Evolutionary conservation across 148 eudicot genomes (phyloP), one percentile per base, ranked within the genome.

Genomic region (Fallopia convolvulus): DNA sequence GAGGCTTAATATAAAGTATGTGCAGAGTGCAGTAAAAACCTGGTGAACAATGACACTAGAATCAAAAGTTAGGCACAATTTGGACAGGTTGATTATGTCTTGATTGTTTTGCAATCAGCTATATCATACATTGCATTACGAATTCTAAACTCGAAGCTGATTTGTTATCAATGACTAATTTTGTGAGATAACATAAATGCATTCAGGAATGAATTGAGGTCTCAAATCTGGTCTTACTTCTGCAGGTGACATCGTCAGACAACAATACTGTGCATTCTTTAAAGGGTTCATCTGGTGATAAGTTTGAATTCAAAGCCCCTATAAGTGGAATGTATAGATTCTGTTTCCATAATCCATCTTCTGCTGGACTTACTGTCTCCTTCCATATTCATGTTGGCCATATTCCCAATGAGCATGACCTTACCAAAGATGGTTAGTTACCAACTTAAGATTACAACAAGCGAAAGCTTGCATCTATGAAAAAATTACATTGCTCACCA

Each of bases 381-480:
- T 89, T 89, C 82, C 79, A 86, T 81, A 89, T 89, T 58, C 93
- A 89, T 74, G 71, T 84, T 53, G 93, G 93, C 40, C 93, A 89
- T 75, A 87, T 89, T 36, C 90, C 93, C 46, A 81, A 52, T 36
- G 83, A 87, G 60, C 85, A 87, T 46, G 72, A 87, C 77, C 96
- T 94, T n/a, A 97, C 99, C 6, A 94, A 94, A 86, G 94, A 94
- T 84, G 99, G 97, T 94, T 71, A 76, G 98, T 36, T 20, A 56
- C 8, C 26, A 20, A 50, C 55, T 50, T 56, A 56, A 65, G 18
- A 65, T 32, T 12, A 65, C 9, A 15, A 20, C 23, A 55, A 55
- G 1, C 0, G 23, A 55, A 55, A 12, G 13, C 1, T 52, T 58
- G 11, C 66, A 58, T 58, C 12, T 23, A 12, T 8, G 26, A 56